These are phyloP conservation scores for Fusarium torulosum DNA, from an alignment of 2,329 filamentous ascomycete species.

Conservation along the genomic window DNA sequence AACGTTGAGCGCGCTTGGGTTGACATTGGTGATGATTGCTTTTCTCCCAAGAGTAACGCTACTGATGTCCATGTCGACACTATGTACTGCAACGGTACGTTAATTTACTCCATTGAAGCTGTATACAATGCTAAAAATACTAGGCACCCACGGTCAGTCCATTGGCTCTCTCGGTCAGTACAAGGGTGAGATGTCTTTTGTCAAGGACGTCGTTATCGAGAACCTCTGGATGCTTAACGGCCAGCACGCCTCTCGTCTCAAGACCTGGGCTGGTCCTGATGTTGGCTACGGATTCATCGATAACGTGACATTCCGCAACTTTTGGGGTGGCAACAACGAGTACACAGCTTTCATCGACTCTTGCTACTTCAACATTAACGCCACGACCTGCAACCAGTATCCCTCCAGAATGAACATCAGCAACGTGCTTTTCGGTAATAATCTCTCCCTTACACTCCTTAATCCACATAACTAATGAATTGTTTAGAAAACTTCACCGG, in stretches of 20 bases:
- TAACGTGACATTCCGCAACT: constrained; percentile 72
- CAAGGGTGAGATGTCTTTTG: constrained; percentile 64
- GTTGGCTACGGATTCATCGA: constrained; percentile 71
- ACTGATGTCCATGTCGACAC: constrained; percentile 69
- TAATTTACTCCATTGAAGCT: neutral
- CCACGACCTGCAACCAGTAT: constrained; percentile 63
- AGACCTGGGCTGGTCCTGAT: constrained; percentile 69
- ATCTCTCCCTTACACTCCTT: accelerated
- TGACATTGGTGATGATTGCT: constrained; percentile 71
- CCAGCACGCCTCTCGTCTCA: constrained; percentile 65
- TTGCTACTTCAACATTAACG: constrained; percentile 70
- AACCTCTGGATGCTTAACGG: constrained; percentile 68
- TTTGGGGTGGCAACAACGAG: constrained; percentile 70
- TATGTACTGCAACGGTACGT: constrained; percentile 67
- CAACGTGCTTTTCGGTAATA: constrained; percentile 62
- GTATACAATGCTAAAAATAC: neutral
- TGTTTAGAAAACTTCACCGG: constrained; percentile 65
- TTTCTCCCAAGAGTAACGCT: constrained; percentile 71
- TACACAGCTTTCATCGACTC: constrained; percentile 70
- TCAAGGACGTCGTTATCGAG: constrained; percentile 69
- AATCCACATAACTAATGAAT: neutral
- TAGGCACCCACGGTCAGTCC: constrained; percentile 15
- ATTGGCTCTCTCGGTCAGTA: constrained; percentile 72
- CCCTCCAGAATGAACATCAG: constrained; percentile 70
- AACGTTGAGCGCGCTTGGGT: constrained; percentile 64